These are phyloP conservation scores for Carallia pectinifolia DNA, from an alignment of 345 rosid species.

Conservation along the genomic window DNA sequence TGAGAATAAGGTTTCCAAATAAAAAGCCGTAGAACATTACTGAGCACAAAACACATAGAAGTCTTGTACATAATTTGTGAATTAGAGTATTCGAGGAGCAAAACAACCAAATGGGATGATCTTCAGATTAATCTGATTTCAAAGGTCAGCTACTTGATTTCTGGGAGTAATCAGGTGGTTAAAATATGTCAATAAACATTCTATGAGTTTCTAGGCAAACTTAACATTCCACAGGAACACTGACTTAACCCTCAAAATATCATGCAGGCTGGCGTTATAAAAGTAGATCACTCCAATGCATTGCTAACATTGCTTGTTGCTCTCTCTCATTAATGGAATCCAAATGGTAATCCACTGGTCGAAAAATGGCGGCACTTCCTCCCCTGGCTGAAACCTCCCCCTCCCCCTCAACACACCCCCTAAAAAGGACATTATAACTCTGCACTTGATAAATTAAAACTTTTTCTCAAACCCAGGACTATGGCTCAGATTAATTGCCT, in stretches of 20 bases:
- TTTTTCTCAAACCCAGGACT: neutral
- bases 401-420: neutral
- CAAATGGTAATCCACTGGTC: neutral
- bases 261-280: neutral
- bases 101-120: neutral
- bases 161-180: neutral
- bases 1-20: neutral
- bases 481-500: conserved; percentile 8
- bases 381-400: neutral
- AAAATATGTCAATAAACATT: neutral
- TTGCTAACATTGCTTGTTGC: neutral
- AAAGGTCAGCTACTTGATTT: neutral
- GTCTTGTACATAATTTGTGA: neutral
- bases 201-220: neutral
- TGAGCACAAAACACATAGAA: neutral
- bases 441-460: neutral
- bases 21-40: neutral
- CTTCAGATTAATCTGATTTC: neutral
- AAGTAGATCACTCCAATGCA: neutral
- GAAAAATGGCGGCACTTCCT: neutral
- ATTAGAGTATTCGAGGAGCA: neutral
- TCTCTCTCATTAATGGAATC: neutral
- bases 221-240: neutral
- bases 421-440: neutral
- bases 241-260: neutral